Evolutionary conservation across 2,329 filamentous ascomycete species (phyloP).

Genomic region (Calonectria pteridis): DNA sequence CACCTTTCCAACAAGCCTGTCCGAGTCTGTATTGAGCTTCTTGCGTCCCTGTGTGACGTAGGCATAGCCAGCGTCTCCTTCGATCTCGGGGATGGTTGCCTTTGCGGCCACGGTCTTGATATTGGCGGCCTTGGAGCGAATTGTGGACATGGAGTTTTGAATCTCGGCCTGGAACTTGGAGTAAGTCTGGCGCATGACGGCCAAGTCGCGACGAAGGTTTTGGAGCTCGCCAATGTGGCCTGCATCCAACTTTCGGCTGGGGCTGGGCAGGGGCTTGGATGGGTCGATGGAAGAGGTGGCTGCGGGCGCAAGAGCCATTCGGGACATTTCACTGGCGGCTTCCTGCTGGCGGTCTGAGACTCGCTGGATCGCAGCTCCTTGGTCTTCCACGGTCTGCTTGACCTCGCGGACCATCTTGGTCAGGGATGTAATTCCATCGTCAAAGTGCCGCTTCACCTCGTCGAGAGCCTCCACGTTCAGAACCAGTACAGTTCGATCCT

Average conservation of each 20-base stretch:
- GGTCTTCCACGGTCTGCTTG: conserved; percentile 85
- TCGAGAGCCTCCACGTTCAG: conserved; percentile 93
- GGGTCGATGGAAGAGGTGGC: conserved; percentile 58
- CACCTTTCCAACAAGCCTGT: conserved; percentile 89
- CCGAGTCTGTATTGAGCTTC: conserved; percentile 86
- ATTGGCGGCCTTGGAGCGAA: conserved; percentile 83
- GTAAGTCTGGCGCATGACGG: conserved; percentile 92
- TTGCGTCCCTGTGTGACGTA: conserved; percentile 92
- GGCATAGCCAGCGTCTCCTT: conserved; percentile 83
- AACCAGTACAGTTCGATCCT: conserved; percentile 94
- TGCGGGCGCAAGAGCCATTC: conserved; percentile 62
- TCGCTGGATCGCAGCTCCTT: conserved; percentile 83
- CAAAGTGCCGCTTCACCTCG: conserved; percentile 96
- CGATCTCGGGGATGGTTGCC: conserved; percentile 76
- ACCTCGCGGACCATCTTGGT: conserved; percentile 88
- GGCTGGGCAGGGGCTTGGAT: conserved; percentile 47
- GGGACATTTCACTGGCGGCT: conserved; percentile 86
- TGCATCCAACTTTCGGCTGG: conserved; percentile 62
- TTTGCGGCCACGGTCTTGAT: conserved; percentile 83
- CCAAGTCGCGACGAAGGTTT: conserved; percentile 86
- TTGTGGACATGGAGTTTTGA: conserved; percentile 84
- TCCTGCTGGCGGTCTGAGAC: conserved; percentile 94
- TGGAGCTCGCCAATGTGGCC: conserved; percentile 83
- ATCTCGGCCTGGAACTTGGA: conserved; percentile 91
- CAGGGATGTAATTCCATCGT: conserved; percentile 87